Evolutionary conservation across 2,329 filamentous ascomycete species (phyloP), one percentile per base, ranked within the genome.

Genomic region (Neopestalotiopsis sp.): DNA sequence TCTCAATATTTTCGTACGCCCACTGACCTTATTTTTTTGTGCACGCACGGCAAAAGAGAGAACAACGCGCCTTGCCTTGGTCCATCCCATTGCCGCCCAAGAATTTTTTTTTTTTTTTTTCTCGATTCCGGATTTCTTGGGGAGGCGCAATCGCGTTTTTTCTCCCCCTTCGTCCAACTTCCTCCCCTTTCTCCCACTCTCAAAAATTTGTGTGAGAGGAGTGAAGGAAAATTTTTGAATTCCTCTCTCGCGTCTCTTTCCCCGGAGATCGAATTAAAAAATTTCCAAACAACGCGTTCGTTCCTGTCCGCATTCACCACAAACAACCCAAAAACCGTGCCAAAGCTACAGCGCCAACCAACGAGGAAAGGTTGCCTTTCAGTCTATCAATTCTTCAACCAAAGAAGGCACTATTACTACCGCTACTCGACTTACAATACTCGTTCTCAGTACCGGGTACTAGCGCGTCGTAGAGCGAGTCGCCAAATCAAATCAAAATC

Each of bases 31-130:
- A 20, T 40, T 64, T 14, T 64, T 32, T 49, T 64, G 20, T 45
- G 38, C 34, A 24, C 34, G 40, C 61, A 64, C 61, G 61, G 61
- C 38, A 45, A 64, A n/a, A 49, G 34, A 59, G 45, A 52, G 45
- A 52, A 52, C 45, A 42, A 64, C 61, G 61, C 61, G 61, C 61
- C 61, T 64, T 49, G 59, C 61, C 45, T 52, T 52, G 45, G 14
- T 17, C 45, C 7, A n/a, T 52, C 34, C 34, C 61, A 64, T 64
- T 64, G 61, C 61, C 61, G 61, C 61, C 61, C 61, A 64, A 64
- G 49, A 64, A 28, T 6, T 45, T 64, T 52, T 52, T 38, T 38
- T 38, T 38, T 38, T 38, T 38, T 38, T 38, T 38, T 38, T 52
- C n/a, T 49, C 14, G 38, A 28, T 30, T 64, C 61, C 34, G 24